Conservation (phyloP, 768 basidiomycete genomes). For the Tulasnella sp. region DNA sequence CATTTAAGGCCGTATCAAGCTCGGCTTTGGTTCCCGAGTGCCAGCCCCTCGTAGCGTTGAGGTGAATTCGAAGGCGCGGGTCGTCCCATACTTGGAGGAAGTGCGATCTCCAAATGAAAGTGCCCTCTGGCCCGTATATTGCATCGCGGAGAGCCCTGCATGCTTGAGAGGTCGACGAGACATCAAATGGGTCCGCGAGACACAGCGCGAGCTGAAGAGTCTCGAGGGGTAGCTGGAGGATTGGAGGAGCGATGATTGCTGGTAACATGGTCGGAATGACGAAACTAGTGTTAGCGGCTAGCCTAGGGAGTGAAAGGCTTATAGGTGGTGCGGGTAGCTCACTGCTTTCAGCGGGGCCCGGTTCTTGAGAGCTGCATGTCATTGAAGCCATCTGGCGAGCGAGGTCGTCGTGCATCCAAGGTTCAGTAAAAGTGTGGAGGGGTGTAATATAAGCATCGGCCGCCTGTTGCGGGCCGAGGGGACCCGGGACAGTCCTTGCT, state of each 20-base stretch:
- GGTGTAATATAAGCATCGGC: not conserved
- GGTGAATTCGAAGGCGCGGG: constrained; percentile 42
- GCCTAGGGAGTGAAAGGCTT: not conserved
- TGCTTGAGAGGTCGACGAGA: constrained; percentile 57
- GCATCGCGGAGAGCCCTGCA: constrained; percentile 50
- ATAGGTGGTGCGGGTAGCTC: not conserved
- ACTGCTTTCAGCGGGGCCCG: not conserved
- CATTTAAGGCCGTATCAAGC: constrained; percentile 28
- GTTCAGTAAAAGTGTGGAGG: not conserved
- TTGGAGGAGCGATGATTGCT: not conserved
- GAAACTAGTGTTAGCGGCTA: not conserved
- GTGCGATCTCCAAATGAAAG: constrained; percentile 65
- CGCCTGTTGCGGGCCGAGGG: not conserved
- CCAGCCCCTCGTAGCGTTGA: constrained; percentile 31
- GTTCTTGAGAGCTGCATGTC: not conserved
- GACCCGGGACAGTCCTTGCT: not conserved
- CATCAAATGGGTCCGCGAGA: constrained; percentile 55
- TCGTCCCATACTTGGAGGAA: constrained; percentile 66
- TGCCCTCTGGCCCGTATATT: constrained; percentile 51
- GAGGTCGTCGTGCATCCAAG: not conserved
- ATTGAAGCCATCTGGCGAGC: not conserved
- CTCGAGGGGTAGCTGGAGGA: constrained; percentile 54
- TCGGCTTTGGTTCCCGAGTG: constrained; percentile 12
- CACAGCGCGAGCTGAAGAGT: constrained; percentile 56
- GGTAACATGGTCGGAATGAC: constrained; percentile 1